Percentiles rank a stretch among this genome's conserved stretches.
phyloP scores from a whole-genome alignment of 2,329 filamentous ascomycete genomes.

The Penicillium digitatum region DNA sequence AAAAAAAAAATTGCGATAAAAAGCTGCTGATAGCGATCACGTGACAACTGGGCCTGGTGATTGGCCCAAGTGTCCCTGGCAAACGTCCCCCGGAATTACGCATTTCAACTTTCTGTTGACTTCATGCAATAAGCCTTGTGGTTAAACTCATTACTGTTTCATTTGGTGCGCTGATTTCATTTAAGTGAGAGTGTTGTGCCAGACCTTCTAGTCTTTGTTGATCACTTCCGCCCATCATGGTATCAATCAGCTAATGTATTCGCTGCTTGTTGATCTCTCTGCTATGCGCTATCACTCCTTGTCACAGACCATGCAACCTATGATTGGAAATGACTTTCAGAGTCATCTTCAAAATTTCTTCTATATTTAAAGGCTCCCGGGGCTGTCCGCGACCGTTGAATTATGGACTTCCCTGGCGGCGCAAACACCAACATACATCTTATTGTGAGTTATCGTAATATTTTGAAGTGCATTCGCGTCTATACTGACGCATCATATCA shows the following conservation, averaged over 20 bases:
- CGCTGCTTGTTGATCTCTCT: slow-evolving; percentile 18
- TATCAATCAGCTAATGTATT: slow-evolving; percentile 16
- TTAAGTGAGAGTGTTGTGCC: slow-evolving; percentile 8
- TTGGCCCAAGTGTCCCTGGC: slow-evolving; percentile 31
- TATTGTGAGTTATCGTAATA: slow-evolving; percentile 36
- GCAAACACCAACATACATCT: slow-evolving; percentile 42
- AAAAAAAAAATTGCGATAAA: slow-evolving; percentile 28
- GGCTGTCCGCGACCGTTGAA: slow-evolving; percentile 29
- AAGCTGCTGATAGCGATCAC: slow-evolving; percentile 29
- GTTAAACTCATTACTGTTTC: neutral
- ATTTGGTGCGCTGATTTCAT: neutral
- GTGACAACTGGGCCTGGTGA: slow-evolving; percentile 28
- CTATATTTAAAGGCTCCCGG: slow-evolving; percentile 28
- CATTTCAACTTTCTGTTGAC: slow-evolving; percentile 14
- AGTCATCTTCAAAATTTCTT: slow-evolving; percentile 22
- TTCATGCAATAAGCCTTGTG: slow-evolving; percentile 5
- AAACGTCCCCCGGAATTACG: slow-evolving; percentile 34
- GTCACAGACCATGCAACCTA: slow-evolving; percentile 17
- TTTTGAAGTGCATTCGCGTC: neutral
- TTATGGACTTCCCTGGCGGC: slow-evolving; percentile 44
- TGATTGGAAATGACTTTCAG: slow-evolving; percentile 36
- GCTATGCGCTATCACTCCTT: slow-evolving; percentile 17
- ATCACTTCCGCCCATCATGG: slow-evolving; percentile 13
- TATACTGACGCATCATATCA: slow-evolving; percentile 25
- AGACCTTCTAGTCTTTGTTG: slow-evolving; percentile 4